Conservation (phyloP, 2,329 filamentous ascomycete species). For the Aspergillus cejpii region DNA sequence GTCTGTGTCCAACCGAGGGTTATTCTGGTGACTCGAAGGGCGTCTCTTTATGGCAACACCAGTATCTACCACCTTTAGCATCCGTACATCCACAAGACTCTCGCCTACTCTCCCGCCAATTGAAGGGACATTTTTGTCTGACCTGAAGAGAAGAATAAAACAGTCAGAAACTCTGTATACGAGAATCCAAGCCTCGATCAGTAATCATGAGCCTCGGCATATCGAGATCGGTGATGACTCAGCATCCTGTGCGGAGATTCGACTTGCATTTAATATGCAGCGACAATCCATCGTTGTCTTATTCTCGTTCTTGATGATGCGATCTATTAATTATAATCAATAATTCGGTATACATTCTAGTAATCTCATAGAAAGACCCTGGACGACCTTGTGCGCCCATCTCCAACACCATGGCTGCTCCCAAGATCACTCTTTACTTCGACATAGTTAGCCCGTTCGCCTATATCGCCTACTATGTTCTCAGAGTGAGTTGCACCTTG, state of each 20-base stretch:
- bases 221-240: background rate
- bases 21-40: too few relatives aligned
- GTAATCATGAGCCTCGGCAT: background rate
- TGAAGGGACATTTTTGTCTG: too few relatives aligned
- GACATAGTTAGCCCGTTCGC: slow-evolving; percentile 56
- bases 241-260: background rate
- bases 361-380: background rate
- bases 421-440: slow-evolving; percentile 52
- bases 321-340: too few relatives aligned
- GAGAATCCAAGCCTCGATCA: background rate
- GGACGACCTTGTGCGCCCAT: too few relatives aligned
- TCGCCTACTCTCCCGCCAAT: too few relatives aligned
- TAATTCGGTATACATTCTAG: background rate
- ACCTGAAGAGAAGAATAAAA: background rate
- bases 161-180: background rate
- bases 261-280: background rate
- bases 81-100: too few relatives aligned
- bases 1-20: too few relatives aligned
- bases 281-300: background rate
- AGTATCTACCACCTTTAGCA: too few relatives aligned
- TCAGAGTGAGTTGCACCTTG: slow-evolving; percentile 40
- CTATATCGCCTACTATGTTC: slow-evolving; percentile 53
- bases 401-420: slow-evolving; percentile 36
- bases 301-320: too few relatives aligned
- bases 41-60: too few relatives aligned